Evolutionary conservation across 1,139 yeast genomes (phyloP).

Genomic region (Protomyces pachydermus): DNA sequence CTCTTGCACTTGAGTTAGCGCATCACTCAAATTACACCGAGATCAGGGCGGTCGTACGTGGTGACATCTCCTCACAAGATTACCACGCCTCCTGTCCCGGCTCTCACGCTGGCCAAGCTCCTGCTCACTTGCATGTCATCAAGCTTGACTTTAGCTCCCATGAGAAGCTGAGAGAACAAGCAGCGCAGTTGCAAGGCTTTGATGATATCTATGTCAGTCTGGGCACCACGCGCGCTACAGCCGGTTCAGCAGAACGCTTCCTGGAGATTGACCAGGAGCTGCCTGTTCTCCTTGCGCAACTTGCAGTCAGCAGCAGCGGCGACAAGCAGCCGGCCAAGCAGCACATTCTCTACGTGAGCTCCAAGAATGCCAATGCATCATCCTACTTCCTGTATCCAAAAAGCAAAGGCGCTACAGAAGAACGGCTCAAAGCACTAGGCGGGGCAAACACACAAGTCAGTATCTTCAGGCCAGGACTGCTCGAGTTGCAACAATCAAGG

Average conservation of each 20-base stretch:
- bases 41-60: slow-evolving; percentile 7
- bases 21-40: slow-evolving; percentile 1
- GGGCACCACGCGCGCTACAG: slow-evolving; percentile 25
- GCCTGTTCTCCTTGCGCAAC: slow-evolving; percentile 6
- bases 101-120: background rate
- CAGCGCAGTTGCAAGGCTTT: slow-evolving; percentile 7
- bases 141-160: background rate
- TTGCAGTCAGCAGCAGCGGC: slow-evolving; percentile 1
- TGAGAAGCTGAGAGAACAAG: background rate
- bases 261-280: slow-evolving; percentile 17
- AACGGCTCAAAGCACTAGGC: slow-evolving; percentile 6
- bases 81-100: background rate
- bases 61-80: slow-evolving; percentile 8
- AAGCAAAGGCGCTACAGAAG: slow-evolving; percentile 25
- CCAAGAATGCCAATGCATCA: slow-evolving; percentile 15
- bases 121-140: background rate
- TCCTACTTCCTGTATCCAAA: slow-evolving; percentile 12
- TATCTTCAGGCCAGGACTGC: slow-evolving; percentile 10
- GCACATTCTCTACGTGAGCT: slow-evolving; percentile 17
- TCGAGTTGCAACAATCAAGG: background rate
- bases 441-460: background rate
- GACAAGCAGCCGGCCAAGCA: background rate
- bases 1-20: slow-evolving; percentile 12
- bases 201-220: slow-evolving; percentile 18
- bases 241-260: slow-evolving; percentile 20